Evolutionary conservation across 1,139 yeast genomes (phyloP), one percentile per base, ranked within the genome.

Genomic region (Blastobotrys capitulatus): DNA sequence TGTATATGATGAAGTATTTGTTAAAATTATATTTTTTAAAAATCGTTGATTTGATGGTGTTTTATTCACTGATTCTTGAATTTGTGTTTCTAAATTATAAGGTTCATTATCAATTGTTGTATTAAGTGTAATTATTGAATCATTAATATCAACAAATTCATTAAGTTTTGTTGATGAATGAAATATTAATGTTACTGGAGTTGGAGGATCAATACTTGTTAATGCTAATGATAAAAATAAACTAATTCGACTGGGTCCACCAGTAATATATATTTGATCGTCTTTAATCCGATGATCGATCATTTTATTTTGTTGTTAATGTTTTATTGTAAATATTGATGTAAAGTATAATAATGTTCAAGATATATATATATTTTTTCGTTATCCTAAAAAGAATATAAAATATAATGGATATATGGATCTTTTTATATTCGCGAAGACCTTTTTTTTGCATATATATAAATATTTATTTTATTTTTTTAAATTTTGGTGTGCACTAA

Each of bases 101-200:
- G 13, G 16, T 25, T 38, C 26, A 20, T 36, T 22, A 22, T 41
- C 16, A 18, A 20, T 25, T 22, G 34, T 10, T 25, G 26, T 18
- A 2, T 7, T 13, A 7, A 26, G 2, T 15, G 27, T 16, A 7
- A 20, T 5, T 10, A 29, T 27, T 20, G 19, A n/a, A 22, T 27
- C 20, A 10, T 31, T 31, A 20, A 13, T 25, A 10, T 39, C 20
- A 10, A 16, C 6, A 41, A 20, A 41, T 8, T 27, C 20, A 3
- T 27, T 20, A 13, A 9, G 44, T 25, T 15, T 16, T 16, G 18
- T 15, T 12, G 16, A 26, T 2, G 31, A 27, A 10, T 27, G 20
- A 36, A 41, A 41, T 15, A 41, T 29, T 6, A 41, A 29, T 6
- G 44, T 27, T 13, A 41, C 44, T 5, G 44, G 44, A 10, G 44